phyloP scores from a whole-genome alignment of 768 basidiomycete genomes.

The Boletus pseudopeckii region DNA sequence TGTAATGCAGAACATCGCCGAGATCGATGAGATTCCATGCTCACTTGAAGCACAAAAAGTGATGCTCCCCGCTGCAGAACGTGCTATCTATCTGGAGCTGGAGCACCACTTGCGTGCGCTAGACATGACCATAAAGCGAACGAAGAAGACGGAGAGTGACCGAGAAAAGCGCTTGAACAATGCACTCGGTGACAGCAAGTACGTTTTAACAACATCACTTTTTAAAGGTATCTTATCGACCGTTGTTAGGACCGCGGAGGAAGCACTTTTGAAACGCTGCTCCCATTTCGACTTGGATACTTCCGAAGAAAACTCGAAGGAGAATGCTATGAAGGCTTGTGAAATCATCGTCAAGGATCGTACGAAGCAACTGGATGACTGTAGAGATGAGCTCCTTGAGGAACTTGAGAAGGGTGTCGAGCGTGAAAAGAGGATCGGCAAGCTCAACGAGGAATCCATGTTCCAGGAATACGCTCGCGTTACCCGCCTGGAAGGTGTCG shows the following conservation, averaged over 20 bases:
- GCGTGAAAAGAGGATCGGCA: constrained; percentile 66
- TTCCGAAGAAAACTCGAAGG: constrained; percentile 42
- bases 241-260: constrained; percentile 69
- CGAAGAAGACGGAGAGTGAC: constrained; percentile 72
- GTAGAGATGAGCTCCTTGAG: constrained; percentile 65
- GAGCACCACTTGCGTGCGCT: constrained; percentile 90
- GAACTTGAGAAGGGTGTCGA: constrained; percentile 64
- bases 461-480: constrained; percentile 77
- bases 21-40: constrained; percentile 94
- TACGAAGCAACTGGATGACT: constrained; percentile 72
- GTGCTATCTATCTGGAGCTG: constrained; percentile 90
- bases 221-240: not conserved
- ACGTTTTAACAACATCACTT: constrained; percentile 13
- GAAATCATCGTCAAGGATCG: constrained; percentile 88
- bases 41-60: constrained; percentile 60
- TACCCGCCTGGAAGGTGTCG: constrained; percentile 59
- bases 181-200: constrained; percentile 87
- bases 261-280: constrained; percentile 91
- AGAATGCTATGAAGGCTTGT: constrained; percentile 87
- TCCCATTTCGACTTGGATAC: constrained; percentile 90
- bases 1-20: constrained; percentile 74
- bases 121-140: constrained; percentile 73
- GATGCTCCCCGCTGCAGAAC: constrained; percentile 85
- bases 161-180: constrained; percentile 84
- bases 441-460: constrained; percentile 65